Evolutionary conservation across 83 land plant species (phyloP), one percentile per base, ranked within the genome.

Genomic region (Thuja plicata): DNA sequence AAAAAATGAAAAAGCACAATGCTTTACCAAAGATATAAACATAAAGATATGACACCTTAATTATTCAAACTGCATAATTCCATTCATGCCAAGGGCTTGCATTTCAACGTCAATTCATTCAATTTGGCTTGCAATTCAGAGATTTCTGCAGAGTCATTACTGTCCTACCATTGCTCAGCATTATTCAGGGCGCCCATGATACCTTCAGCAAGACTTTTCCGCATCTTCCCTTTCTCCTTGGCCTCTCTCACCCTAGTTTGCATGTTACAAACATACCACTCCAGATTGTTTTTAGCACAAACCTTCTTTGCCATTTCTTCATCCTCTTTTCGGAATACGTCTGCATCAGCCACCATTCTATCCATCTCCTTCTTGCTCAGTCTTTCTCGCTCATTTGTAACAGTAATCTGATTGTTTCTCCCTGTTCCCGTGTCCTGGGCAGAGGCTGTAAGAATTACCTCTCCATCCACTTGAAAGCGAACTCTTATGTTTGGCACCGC

Each of bases 401-500:
- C 52, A 48, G 52, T 48, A 48, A 48, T 10, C 52, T 48, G 52
- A 48, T 10, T 48, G 12, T 2, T 89, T 30, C 43, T 54, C 7
- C 88, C 80, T 7, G 86, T 85, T 12, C 88, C 87, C 91, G 62
- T 71, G 9, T 89, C 91, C 86, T 62, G 80, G 62, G 91, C 86
- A 0, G 88, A 89, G 43, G 87, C 91, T 57, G 79, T 87, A 24
- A 90, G 46, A 77, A 90, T 90, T 30, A 89, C 91, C 62, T 90
- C 88, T 17, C 12, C 17, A 52, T 52, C 55, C 55, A 52, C 55
- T 13, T 52, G 55, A 52, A 52, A 52, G 16, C 2, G 2, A 52
- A 52, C 55, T 13, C 16, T 52, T 52, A 52, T 52, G 0, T 2
- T 2, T 13, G 55, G 55, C 55, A 52, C 55, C 1, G 0, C 0